Conservation (phyloP, 1,284 basidiomycete genomes). For the Blastosporella zonata region DNA sequence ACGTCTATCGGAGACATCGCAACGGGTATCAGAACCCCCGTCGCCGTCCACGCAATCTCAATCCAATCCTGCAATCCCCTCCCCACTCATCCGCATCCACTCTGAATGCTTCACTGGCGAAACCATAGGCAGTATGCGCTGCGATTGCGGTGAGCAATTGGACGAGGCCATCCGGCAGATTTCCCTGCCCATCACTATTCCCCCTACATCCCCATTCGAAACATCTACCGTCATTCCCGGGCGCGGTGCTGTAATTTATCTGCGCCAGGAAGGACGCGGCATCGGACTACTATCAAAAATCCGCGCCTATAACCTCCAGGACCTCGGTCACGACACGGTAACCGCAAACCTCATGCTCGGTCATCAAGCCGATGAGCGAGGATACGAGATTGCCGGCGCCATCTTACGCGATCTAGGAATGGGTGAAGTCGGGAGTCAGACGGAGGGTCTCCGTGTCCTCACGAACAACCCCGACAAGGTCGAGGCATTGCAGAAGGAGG, state of each 20-base stretch:
- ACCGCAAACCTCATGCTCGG: conserved; percentile 96
- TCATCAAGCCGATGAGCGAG: conserved; percentile 91
- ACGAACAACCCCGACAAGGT: conserved; percentile 99
- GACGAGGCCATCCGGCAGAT: conserved; percentile 96
- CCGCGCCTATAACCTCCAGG: conserved; percentile 97
- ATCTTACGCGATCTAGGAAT: conserved; percentile 89
- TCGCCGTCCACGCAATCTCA: conserved; percentile 23
- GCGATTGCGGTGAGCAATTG: conserved; percentile 98
- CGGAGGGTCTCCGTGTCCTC: conserved; percentile 75
- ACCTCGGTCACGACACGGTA: conserved; percentile 97
- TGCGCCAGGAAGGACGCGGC: conserved; percentile 98
- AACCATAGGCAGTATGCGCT: conserved; percentile 97
- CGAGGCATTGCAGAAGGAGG: conserved; percentile 81
- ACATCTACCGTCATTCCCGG: conserved; percentile 56
- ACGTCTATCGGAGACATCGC: conserved; percentile 62
- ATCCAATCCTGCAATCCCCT: conserved; percentile 43
- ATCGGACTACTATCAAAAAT: conserved; percentile 97
- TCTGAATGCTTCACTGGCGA: conserved; percentile 99
- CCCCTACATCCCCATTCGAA: conserved; percentile 31
- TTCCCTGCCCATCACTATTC: conserved; percentile 63
- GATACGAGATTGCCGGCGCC: conserved; percentile 88
- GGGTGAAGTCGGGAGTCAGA: conserved; percentile 43
- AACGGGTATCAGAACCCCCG: conserved; percentile 49
- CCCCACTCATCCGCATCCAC: conserved; percentile 93
- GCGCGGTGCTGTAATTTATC: conserved; percentile 93